These are phyloP conservation scores for Rhodotorula sp. DNA, from an alignment of 1,284 basidiomycete species.

Conservation along the genomic window DNA sequence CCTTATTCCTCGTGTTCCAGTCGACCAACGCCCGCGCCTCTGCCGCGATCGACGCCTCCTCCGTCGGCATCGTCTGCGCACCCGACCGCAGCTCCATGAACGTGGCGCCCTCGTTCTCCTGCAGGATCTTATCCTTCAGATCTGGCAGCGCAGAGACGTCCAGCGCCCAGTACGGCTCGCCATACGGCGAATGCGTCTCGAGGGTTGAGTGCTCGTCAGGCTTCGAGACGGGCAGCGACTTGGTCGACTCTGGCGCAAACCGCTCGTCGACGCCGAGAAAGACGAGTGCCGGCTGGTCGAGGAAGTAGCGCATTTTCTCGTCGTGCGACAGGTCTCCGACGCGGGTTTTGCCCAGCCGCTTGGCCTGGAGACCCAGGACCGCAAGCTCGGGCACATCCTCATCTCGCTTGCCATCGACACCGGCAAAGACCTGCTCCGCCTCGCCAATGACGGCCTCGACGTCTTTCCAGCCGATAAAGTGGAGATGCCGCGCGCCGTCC, in stretches of 20 bases:
- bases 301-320: slow-evolving; percentile 25
- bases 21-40: slow-evolving; percentile 75
- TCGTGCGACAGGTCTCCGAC: slow-evolving; percentile 18
- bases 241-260: slow-evolving; percentile 49
- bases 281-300: slow-evolving; percentile 52
- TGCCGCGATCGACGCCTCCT: slow-evolving; percentile 71
- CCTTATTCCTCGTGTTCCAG: slow-evolving; percentile 85
- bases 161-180: slow-evolving; percentile 74
- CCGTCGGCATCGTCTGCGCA: slow-evolving; percentile 52
- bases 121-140: slow-evolving; percentile 52
- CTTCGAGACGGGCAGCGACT: slow-evolving; percentile 56
- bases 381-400: slow-evolving; percentile 3
- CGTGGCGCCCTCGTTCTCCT: slow-evolving; percentile 47
- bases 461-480: slow-evolving; percentile 46
- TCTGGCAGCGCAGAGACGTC: slow-evolving; percentile 63
- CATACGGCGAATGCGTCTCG: slow-evolving; percentile 63
- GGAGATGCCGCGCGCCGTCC: slow-evolving; percentile 38
- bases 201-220: slow-evolving; percentile 46
- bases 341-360: slow-evolving; percentile 3
- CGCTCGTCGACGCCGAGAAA: slow-evolving; percentile 78
- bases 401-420: slow-evolving; percentile 47
- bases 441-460: slow-evolving; percentile 40
- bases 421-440: slow-evolving; percentile 38
- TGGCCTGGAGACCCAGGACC: slow-evolving; percentile 3
- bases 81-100: slow-evolving; percentile 61